Evolutionary conservation across 768 basidiomycete species (phyloP).

Genomic region (Tulasnella sp.): DNA sequence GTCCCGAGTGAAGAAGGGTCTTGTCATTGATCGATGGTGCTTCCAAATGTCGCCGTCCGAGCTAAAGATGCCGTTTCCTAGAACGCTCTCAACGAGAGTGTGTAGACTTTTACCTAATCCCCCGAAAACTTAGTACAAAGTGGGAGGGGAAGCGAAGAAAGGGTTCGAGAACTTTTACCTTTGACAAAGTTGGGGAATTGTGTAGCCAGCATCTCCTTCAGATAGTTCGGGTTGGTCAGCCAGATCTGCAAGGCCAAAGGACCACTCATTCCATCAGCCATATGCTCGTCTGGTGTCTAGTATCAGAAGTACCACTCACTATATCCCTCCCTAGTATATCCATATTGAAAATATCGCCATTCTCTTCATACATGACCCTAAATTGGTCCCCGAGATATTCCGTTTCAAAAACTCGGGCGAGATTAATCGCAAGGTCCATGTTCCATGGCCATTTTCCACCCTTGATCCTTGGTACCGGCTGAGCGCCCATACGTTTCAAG

Average conservation of each 20-base stretch:
- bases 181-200: conserved; percentile 51
- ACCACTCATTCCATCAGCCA: no score
- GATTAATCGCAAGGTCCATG: conserved; percentile 23
- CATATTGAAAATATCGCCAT: no score
- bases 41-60: conserved; percentile 48
- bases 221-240: conserved; percentile 34
- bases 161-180: conserved; percentile 30
- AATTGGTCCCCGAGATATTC: no score
- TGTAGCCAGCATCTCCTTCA: conserved; percentile 45
- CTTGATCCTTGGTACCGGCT: no score
- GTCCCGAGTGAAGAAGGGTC: conserved; percentile 59
- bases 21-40: conserved; percentile 58
- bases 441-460: conserved; percentile 30
- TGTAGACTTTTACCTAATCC: conserved; percentile 4
- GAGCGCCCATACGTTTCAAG: no score
- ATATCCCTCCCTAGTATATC: no score
- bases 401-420: no score
- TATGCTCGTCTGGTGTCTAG: no score
- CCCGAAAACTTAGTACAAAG: conserved; percentile 28
- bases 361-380: no score
- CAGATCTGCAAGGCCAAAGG: not conserved
- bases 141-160: not conserved
- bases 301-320: no score
- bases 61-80: conserved; percentile 55
- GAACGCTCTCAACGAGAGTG: not conserved